Percentiles rank a stretch among this genome's conserved stretches.
phyloP scores from a whole-genome alignment of 2,329 filamentous ascomycete genomes.

The Venturia effusa region DNA sequence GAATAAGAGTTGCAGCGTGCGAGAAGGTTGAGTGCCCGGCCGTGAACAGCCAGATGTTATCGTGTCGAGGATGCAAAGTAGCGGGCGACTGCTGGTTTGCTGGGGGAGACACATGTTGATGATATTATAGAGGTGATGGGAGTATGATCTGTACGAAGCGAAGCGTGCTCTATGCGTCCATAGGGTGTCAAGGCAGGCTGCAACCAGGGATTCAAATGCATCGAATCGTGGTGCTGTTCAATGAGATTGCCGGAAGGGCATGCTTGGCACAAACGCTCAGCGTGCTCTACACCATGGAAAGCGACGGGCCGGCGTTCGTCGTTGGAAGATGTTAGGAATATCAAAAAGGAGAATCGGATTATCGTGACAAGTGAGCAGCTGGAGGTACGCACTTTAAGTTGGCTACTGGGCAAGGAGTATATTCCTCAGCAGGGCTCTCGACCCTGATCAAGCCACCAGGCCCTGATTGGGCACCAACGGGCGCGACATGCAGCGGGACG shows the following conservation, averaged over 20 bases:
- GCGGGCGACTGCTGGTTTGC: not conserved
- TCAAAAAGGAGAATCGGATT: not conserved
- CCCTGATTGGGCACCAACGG: not conserved
- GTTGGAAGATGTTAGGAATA: not conserved
- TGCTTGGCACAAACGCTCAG: conserved; percentile 8
- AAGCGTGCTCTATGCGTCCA: not conserved
- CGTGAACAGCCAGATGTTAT: not conserved
- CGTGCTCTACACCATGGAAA: not conserved
- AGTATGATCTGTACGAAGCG: conserved; percentile 4
- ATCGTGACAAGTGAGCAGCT: not conserved
- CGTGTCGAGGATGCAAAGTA: not conserved
- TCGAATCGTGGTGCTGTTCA: conserved; percentile 1
- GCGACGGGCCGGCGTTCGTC: not conserved
- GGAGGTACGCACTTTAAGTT: not conserved
- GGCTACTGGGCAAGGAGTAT: not conserved
- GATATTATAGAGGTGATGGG: not conserved
- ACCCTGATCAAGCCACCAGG: not conserved
- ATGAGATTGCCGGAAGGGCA: conserved; percentile 5
- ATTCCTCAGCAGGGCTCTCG: not conserved
- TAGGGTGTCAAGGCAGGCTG: conserved; percentile 8
- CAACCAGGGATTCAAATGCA: conserved; percentile 1
- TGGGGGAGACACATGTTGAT: not conserved
- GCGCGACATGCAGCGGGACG: no score
- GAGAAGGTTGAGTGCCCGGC: not conserved
- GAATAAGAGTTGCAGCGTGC: not conserved